A percentile compares a stretch with the other conserved stretches of the same genome.
Conservation (phyloP, 768 basidiomycete species). For the Russula foetens region DNA sequence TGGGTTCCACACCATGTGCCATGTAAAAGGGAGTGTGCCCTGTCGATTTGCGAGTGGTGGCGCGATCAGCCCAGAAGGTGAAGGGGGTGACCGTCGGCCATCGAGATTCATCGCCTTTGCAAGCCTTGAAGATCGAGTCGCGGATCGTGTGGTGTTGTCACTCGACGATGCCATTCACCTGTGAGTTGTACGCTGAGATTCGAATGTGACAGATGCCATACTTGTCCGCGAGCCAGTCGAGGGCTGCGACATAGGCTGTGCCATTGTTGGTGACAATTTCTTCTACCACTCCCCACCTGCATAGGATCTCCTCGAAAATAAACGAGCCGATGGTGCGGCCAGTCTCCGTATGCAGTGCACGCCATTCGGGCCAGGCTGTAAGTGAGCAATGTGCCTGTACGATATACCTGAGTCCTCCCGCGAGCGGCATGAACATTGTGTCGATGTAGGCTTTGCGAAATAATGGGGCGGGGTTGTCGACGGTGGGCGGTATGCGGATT, state of each 20-base stretch:
- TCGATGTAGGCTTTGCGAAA: neutral
- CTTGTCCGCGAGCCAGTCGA: no score
- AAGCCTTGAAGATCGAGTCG: slow-evolving; percentile 23
- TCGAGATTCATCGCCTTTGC: slow-evolving; percentile 25
- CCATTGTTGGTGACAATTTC: no score
- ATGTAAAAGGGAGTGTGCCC: slow-evolving; percentile 8
- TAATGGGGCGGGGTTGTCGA: neutral
- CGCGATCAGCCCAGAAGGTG: slow-evolving; percentile 32
- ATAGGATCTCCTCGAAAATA: no score
- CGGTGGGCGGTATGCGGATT: neutral
- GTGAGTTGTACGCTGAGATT: slow-evolving; percentile 31
- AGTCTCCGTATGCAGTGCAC: neutral
- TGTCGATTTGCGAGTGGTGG: slow-evolving; percentile 25
- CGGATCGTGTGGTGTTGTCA: slow-evolving; percentile 21
- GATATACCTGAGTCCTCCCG: neutral
- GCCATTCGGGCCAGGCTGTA: neutral
- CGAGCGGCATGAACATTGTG: neutral
- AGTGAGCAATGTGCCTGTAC: neutral
- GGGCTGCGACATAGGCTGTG: no score
- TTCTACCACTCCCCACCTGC: no score
- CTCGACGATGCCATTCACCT: slow-evolving; percentile 32
- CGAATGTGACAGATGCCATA: slow-evolving; percentile 23
- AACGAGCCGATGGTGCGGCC: no score
- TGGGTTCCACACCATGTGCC: slow-evolving; percentile 24
- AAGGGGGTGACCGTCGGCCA: slow-evolving; percentile 27